A percentile compares a stretch with the other conserved stretches of the same genome.
Conservation (phyloP, 2,329 filamentous ascomycete genomes). For the Pseudomassariella vexata region DNA sequence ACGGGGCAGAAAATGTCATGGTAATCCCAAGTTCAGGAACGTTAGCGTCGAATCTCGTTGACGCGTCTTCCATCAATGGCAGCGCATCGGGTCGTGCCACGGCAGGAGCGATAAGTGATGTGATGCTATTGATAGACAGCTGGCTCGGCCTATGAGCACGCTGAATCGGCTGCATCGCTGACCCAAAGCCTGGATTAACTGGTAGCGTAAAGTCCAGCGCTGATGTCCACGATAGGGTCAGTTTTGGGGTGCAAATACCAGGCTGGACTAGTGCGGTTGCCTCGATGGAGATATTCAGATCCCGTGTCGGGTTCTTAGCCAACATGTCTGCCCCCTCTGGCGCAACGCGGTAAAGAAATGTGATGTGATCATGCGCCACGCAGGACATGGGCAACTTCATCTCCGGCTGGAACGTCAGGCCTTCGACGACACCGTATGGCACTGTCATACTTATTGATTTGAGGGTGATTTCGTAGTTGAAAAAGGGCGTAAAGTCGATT, state of each 20-base stretch:
- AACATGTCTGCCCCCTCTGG: slow-evolving; percentile 41
- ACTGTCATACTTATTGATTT: slow-evolving; percentile 53
- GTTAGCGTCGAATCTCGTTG: slow-evolving; percentile 36
- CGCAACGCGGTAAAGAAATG: slow-evolving; percentile 64
- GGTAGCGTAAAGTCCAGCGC: slow-evolving; percentile 63
- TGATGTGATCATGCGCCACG: slow-evolving; percentile 68
- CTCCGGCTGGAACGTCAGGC: slow-evolving; percentile 46
- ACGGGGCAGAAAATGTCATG: slow-evolving; percentile 65
- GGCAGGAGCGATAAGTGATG: slow-evolving; percentile 52
- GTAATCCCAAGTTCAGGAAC: slow-evolving; percentile 64
- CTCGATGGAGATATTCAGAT: slow-evolving; percentile 54
- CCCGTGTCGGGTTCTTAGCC: slow-evolving; percentile 41
- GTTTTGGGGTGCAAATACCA: slow-evolving; percentile 51
- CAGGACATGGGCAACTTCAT: slow-evolving; percentile 53
- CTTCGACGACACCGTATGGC: slow-evolving; percentile 51
- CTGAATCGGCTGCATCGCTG: slow-evolving; percentile 52
- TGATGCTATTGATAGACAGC: slow-evolving; percentile 53
- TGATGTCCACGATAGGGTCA: slow-evolving; percentile 64
- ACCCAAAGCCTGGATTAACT: slow-evolving; percentile 57
- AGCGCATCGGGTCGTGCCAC: slow-evolving; percentile 54
- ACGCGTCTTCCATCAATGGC: slow-evolving; percentile 51
- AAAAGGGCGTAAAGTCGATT: slow-evolving; percentile 66
- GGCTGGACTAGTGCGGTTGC: slow-evolving; percentile 53
- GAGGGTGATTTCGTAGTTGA: slow-evolving; percentile 60
- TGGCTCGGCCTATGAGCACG: slow-evolving; percentile 58